Evolutionary conservation across 2,329 filamentous ascomycete species (phyloP).

Genomic region (Pseudogymnoascus sp.): DNA sequence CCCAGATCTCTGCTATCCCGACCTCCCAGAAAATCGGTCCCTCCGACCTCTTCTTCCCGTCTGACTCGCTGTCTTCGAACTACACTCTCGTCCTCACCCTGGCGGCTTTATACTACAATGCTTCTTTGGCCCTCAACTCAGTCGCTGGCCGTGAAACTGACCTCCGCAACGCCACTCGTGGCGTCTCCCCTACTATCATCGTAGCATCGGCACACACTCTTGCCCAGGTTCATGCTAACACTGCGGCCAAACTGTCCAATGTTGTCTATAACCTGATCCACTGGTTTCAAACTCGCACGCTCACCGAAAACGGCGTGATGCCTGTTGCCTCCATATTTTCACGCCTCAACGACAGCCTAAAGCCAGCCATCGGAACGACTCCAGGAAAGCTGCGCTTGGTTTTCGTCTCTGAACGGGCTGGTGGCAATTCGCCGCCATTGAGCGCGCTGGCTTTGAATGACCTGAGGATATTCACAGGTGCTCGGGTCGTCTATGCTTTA

Average conservation of each 20-base stretch:
- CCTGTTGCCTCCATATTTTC: constrained; percentile 57
- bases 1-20: constrained; percentile 68
- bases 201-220: constrained; percentile 70
- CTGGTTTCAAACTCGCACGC: constrained; percentile 59
- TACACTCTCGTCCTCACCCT: constrained; percentile 76
- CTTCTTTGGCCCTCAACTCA: constrained; percentile 81
- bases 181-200: constrained; percentile 73
- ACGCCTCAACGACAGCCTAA: constrained; percentile 49
- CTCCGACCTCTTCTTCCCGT: constrained; percentile 76
- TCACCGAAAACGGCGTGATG: constrained; percentile 66
- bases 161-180: constrained; percentile 63
- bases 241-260: constrained; percentile 52
- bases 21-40: constrained; percentile 63
- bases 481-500: constrained; percentile 77
- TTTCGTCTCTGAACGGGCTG: constrained; percentile 67
- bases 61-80: constrained; percentile 69
- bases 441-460: constrained; percentile 67
- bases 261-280: constrained; percentile 60
- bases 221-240: constrained; percentile 56
- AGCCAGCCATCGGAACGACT: constrained; percentile 50
- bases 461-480: constrained; percentile 70
- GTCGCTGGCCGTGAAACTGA: constrained; percentile 68
- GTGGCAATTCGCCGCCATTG: constrained; percentile 53
- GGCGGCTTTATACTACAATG: constrained; percentile 73
- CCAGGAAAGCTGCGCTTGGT: constrained; percentile 74